Conservation (phyloP, 345 rosid species). For the Reutealis trisperma region DNA sequence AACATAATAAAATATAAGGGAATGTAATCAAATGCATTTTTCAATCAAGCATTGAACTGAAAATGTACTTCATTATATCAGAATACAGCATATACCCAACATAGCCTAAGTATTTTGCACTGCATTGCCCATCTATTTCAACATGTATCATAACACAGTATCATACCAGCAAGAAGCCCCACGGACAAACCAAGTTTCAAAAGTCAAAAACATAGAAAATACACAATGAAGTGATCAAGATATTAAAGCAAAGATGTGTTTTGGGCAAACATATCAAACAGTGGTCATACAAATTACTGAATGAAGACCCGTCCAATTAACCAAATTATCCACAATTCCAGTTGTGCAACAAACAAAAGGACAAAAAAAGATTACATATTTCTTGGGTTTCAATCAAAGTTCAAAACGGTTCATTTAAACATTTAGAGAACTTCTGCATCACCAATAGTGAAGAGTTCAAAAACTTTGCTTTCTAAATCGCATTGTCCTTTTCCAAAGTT, state of each 20-base stretch:
- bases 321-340: not conserved
- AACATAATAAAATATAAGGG: no score
- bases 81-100: not conserved
- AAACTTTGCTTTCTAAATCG: not conserved
- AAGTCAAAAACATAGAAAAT: not conserved
- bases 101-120: not conserved
- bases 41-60: no score
- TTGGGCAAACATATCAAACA: not conserved
- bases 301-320: not conserved
- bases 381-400: not conserved
- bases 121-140: not conserved
- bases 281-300: not conserved
- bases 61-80: no score
- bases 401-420: not conserved
- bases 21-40: no score
- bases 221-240: not conserved
- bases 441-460: not conserved
- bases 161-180: not conserved
- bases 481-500: not conserved
- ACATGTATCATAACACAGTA: not conserved
- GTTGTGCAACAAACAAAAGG: not conserved
- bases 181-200: not conserved
- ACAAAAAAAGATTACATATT: not conserved
- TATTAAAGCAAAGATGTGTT: conserved; percentile 3
- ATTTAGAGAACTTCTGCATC: not conserved